A percentile compares a stretch with the other conserved stretches of the same genome.
These are phyloP conservation scores for Sugiyamaella grinbergsii DNA, from an alignment of 1,139 yeast genomes.

Conservation along the genomic window DNA sequence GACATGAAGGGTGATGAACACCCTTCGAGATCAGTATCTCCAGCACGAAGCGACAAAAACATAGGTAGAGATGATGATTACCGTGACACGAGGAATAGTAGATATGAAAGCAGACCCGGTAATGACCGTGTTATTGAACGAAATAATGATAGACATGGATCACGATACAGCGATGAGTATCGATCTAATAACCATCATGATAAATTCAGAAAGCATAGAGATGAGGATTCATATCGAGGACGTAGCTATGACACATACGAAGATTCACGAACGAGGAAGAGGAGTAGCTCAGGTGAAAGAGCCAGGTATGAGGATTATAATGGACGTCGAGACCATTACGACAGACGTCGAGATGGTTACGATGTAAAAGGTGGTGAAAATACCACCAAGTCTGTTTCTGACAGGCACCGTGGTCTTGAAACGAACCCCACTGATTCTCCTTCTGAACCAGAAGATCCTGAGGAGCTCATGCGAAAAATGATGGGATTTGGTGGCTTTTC, in stretches of 20 bases:
- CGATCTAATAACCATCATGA: not conserved
- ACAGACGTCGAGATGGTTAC: conserved; percentile 3
- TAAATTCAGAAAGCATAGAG: not conserved
- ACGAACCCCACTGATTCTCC: not conserved
- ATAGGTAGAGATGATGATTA: not conserved
- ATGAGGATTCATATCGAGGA: not conserved
- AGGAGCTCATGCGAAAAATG: conserved; percentile 44
- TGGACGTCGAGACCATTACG: not conserved
- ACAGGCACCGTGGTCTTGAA: no score
- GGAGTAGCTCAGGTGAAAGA: not conserved
- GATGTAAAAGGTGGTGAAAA: no score
- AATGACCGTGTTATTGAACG: not conserved
- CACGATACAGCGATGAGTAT: not conserved
- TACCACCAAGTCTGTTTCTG: no score
- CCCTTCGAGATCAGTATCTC: not conserved
- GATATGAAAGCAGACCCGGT: not conserved
- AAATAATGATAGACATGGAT: not conserved
- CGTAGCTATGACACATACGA: not conserved
- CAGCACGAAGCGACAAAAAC: not conserved
- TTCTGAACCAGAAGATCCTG: conserved; percentile 18
- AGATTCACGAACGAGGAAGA: not conserved
- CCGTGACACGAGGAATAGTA: not conserved
- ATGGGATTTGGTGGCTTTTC: conserved; percentile 71
- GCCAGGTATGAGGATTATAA: not conserved
- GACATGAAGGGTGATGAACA: conserved; percentile 3